Evolutionary conservation across 148 eudicot species (phyloP), one percentile per base, ranked within the genome.

Genomic region (Rhododendron vialii): DNA sequence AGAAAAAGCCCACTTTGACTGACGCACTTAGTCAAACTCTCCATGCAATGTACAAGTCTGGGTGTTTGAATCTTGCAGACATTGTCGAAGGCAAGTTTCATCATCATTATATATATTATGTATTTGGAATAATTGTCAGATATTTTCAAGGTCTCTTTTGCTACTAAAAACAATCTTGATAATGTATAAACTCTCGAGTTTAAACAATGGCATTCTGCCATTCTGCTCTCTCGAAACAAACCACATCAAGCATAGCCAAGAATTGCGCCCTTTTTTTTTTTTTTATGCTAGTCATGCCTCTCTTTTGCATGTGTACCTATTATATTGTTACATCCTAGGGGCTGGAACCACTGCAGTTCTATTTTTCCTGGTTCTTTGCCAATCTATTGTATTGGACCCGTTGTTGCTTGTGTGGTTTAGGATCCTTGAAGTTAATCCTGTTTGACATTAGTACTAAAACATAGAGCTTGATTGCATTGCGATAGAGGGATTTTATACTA

Each of bases 1-100:
- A 98, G 93, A 98, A 98, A 88, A 98, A 94, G 88, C 98, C 98
- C 84, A 86, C 98, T 36, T 63, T 92, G 84, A 89, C 93, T 1
- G 99, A 98, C 67, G 95, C 98, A 79, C 95, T 98, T 51, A 87
- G 91, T 55, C 98, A 95, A 89, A 98, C 98, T 67, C 96, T 98
- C 75, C 99, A 98, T 90, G 95, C 98, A 82, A 93, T 98, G 93
- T 90, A 95, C 92, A 98, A 95, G 88, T 94, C 99, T 55, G 99
- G 99, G 41, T 98, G 99, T 85, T 85, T 98, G 84, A 98, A 88
- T 90, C 98, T 98, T 79, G 89, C 86, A 85, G 99, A 98, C 89
- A 90, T 94, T 55, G 91, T 91, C 43, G 99, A 98, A 91, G 99
- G 99, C 91, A 94, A 78, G 91, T 80, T 80, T 50, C 47, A 75